Percentiles rank a stretch among this genome's conserved stretches.
Evolutionary conservation across 805 yeast species (phyloP).

Genomic region (Saccharomycopsis guyanensis): DNA sequence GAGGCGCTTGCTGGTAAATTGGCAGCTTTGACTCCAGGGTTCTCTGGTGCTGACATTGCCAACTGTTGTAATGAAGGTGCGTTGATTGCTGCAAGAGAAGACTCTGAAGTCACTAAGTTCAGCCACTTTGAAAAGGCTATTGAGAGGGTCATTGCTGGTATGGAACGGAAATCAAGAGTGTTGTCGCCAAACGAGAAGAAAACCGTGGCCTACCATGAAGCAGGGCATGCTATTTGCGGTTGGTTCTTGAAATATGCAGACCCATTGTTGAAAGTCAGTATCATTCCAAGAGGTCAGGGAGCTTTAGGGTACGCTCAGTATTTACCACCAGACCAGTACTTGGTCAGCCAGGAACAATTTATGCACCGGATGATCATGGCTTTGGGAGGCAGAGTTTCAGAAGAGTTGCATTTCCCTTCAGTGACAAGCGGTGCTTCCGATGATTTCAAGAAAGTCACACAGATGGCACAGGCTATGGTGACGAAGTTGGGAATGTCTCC

Average conservation of each 20-base stretch:
- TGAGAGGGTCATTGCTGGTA: conserved; percentile 94
- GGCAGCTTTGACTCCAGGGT: conserved; percentile 96
- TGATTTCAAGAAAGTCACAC: conserved; percentile 92
- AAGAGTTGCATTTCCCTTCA: conserved; percentile 84
- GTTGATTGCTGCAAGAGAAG: conserved; percentile 84
- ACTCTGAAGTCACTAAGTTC: conserved; percentile 60
- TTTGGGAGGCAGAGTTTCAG: conserved; percentile 93
- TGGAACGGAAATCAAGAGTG: conserved; percentile 82
- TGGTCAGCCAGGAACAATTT: conserved; percentile 70
- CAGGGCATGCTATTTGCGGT: conserved; percentile 98
- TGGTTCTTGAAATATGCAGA: conserved; percentile 91
- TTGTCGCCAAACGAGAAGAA: conserved; percentile 80
- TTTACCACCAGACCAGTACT: conserved; percentile 84
- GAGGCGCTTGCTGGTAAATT: conserved; percentile 70
- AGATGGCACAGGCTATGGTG: conserved; percentile 91
- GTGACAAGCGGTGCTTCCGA: conserved; percentile 96
- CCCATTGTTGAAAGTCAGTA: conserved; percentile 90
- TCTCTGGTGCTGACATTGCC: conserved; percentile 97
- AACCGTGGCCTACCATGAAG: conserved; percentile 95
- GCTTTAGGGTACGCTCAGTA: conserved; percentile 98
- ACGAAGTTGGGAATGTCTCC: conserved; percentile 85
- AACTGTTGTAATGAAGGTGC: conserved; percentile 98
- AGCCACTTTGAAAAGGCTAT: conserved; percentile 91
- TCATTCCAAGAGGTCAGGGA: conserved; percentile 94
- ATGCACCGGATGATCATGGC: conserved; percentile 94